Evolutionary conservation across 2,329 filamentous ascomycete species (phyloP), one percentile per base, ranked within the genome.

Genomic region (Xylaria hypoxylon): DNA sequence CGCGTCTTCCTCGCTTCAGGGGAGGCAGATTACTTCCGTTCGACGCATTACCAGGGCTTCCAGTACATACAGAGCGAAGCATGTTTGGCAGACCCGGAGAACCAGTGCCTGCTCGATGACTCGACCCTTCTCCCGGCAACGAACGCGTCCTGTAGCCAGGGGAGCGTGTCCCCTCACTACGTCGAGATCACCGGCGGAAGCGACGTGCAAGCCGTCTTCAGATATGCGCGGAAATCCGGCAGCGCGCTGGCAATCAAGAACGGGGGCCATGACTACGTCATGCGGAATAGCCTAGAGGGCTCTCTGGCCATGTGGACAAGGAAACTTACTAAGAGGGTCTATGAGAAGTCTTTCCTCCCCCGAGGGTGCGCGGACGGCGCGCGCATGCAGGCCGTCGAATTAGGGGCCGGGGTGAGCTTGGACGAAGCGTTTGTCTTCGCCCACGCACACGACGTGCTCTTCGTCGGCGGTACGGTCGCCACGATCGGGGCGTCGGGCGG

Each of bases 401-500:
- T 58, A 5, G 56, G 42, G 5, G 19, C 57, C 11, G 57, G 57
- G 2, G 33, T 59, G 33, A 50, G 19, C 15, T 8, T 15, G 11
- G 15, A 50, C 8, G 51, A 62, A 11, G 52, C 35, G 6, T 42
- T 24, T 7, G 31, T 7, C 3, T 56, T 57, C 33, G 60, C 60
- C 6, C 11, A 31, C 10, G 8, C 2, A 4, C 11, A 50, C 6
- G 40, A 17, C 38, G 24, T 47, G 8, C 31, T 22, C 3, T 19
- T 56, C 17, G 28, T 56, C 1, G 38, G 28, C 1, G 62, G 48
- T 2, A 28, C 33, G 3, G 28, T 35, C 17, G 35, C 38, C 6
- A 63, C 22, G 0, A 40, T 62, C 2, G 48, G 35, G 10, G 2
- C 50, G 2, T 38, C 59, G 1, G 64, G 64, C 4, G 69, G 67